Base-by-base conservation (phyloP, 371 early-diverging fungal species). In the Mucor plumbeus region DNA sequence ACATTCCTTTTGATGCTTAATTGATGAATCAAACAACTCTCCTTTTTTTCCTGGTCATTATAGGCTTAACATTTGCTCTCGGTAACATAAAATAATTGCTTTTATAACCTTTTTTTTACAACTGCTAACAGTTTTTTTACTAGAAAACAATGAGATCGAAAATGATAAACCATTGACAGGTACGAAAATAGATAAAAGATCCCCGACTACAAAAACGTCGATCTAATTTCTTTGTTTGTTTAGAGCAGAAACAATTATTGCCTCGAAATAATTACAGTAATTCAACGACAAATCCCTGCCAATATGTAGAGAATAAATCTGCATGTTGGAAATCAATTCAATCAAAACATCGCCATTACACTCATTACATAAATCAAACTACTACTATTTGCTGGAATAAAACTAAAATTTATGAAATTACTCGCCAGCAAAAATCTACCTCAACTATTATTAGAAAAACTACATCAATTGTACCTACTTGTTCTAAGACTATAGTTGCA, bases 1-100 rank as follows among this genome's bases (percentile, higher is more conserved):
- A 61, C 67, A 58, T 71, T 70, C 67, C 65, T 77, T 65, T 68
- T 70, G 67, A 68, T 73, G 64, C 72, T 67, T 54, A 73, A 73
- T 78, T 78, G 75, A 78, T 78, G 79, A 73, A 72, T 68, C 73
- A 71, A 70, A 47, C 61, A 71, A 72, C 72, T 64, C 71, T 74
- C 62, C 74, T 78, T 73, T 63, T 78, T 50, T 71, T 75, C 40
- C 36, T 78, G 48, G 59, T 73, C 62, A 47, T 68, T 36, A 48
- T 73, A 64, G 44, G 73, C 67, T 13, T 72, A 21, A 56, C 71
- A 44, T 39, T 72, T 64, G 75, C 71, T 47, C 54, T 58, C 36
- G 69, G 69, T 65, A 71, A 56, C 17, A 38, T 26, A 26, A 0
- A 44, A 21, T 19, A 3, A 14, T 17, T n/a, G 11, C 21, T 54